A percentile compares a stretch with the other conserved stretches of the same genome.
phyloP scores from a whole-genome alignment of 2,329 filamentous ascomycete species.

The Pseudopyrenochaeta lycopersici region DNA sequence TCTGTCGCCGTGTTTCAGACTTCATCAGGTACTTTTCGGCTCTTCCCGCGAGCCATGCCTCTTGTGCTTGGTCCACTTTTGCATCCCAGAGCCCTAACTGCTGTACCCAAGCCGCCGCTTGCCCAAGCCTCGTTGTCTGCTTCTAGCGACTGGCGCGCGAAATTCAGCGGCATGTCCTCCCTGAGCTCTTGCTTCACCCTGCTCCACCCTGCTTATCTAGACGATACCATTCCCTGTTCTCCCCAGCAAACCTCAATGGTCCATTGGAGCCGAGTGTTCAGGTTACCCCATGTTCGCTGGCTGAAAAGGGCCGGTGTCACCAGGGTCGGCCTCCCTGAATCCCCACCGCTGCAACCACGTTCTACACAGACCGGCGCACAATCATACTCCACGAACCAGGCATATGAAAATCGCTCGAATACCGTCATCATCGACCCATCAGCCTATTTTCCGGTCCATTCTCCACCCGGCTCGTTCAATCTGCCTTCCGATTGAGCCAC shows the following conservation, averaged over 20 bases:
- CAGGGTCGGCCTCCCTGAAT: neutral
- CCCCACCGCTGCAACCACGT: neutral
- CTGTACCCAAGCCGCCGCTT: neutral
- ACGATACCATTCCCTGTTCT: neutral
- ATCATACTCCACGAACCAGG: neutral
- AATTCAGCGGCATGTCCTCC: neutral
- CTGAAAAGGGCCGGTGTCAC: neutral
- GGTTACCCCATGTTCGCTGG: neutral
- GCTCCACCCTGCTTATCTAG: neutral
- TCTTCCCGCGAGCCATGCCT: conserved; percentile 19
- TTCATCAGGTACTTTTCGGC: conserved; percentile 8
- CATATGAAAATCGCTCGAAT: neutral
- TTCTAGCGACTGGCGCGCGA: neutral
- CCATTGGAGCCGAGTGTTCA: conserved; percentile 1
- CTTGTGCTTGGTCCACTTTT: conserved; percentile 12
- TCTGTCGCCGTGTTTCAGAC: conserved; percentile 10
- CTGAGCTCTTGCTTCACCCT: neutral
- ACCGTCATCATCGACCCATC: neutral
- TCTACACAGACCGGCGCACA: neutral
- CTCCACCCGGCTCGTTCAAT: neutral
- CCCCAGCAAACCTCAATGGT: neutral
- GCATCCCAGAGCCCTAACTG: neutral
- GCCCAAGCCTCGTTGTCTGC: neutral
- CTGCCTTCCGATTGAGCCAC: neutral
- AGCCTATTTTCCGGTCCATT: neutral